Percentiles rank a stretch among this genome's conserved stretches.
Conservation (phyloP, 768 basidiomycete genomes). For the Coprinopsis strossmayeri region DNA sequence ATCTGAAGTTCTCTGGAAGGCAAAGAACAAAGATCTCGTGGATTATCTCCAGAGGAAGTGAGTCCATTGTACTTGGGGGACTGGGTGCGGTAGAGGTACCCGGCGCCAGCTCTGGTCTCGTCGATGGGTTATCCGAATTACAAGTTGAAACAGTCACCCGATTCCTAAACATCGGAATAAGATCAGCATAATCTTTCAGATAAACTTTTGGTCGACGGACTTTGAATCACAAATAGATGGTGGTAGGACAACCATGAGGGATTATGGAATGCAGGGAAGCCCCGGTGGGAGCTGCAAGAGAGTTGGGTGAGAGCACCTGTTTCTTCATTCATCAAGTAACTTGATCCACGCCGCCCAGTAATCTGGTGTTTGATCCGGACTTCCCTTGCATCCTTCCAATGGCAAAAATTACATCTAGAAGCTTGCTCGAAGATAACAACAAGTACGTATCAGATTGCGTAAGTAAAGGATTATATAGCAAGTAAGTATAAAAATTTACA, state of each 20-base stretch:
- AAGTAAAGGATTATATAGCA: no score
- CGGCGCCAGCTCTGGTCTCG: no score
- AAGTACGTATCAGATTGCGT: no score
- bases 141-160: neutral
- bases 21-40: slow-evolving; percentile 8
- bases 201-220: neutral
- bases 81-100: neutral
- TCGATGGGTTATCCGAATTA: neutral
- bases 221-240: neutral
- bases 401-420: no score
- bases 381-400: no score
- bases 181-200: neutral
- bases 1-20: neutral
- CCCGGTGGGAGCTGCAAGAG: neutral
- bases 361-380: slow-evolving; percentile 4
- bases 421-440: no score
- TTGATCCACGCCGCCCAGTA: neutral
- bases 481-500: no score
- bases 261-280: neutral
- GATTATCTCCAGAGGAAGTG: slow-evolving; percentile 4
- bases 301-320: neutral
- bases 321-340: no score
- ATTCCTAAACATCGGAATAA: neutral
- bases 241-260: neutral
- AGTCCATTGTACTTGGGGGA: neutral